Evolutionary conservation across 139 green algal species (phyloP), one percentile per base, ranked within the genome.

Genomic region (Gonium pectorale): DNA sequence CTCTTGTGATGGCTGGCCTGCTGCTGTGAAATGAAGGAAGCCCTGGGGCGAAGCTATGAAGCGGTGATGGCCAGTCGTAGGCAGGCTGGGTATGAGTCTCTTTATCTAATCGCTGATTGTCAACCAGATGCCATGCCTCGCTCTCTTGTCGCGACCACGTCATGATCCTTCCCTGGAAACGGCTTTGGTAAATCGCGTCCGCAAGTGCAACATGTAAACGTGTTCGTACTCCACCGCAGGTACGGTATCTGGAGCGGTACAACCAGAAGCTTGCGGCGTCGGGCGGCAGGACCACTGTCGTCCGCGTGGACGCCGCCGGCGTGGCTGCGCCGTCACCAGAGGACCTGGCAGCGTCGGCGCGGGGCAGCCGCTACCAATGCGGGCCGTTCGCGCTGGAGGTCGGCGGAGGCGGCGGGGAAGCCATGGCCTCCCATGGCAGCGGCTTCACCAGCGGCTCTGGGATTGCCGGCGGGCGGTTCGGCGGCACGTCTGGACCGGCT

Each of bases 241-340:
- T 93, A 44, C 87, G 90, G 27, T 93, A 91, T 85, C 85, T 93
- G 69, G 85, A 93, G 81, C 75, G 80, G 24, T 91, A 86, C 87
- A 86, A 73, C 69, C 77, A 85, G 51, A 66, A 88, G 66, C 46
- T 29, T 40, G 60, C 49, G 13, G 54, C 51, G 29, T 22, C 59
- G 41, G 31, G 40, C 29, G 66, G 83, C 51, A 51, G 54, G 26
- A 44, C 51, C 22, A 84, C 64, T 54, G 80, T 86, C n/a, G 54
- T 88, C 8, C 66, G 60, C 26, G 86, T 86, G 56, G 86, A 86
- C 46, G 86, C 66, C 3, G 83, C 72, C 3, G 83, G 83, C 51
- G 66, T 88, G 51, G 52, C 83, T 15, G 41, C 74, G 62, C 78
- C 44, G 6, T 52, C 78, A 4, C 15, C n/a, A 5, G 52, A 62